A percentile compares a stretch with the other conserved stretches of the same genome.
These are phyloP conservation scores for Incumbomyces delicatus DNA, from an alignment of 2,329 filamentous ascomycete genomes.

Conservation along the genomic window DNA sequence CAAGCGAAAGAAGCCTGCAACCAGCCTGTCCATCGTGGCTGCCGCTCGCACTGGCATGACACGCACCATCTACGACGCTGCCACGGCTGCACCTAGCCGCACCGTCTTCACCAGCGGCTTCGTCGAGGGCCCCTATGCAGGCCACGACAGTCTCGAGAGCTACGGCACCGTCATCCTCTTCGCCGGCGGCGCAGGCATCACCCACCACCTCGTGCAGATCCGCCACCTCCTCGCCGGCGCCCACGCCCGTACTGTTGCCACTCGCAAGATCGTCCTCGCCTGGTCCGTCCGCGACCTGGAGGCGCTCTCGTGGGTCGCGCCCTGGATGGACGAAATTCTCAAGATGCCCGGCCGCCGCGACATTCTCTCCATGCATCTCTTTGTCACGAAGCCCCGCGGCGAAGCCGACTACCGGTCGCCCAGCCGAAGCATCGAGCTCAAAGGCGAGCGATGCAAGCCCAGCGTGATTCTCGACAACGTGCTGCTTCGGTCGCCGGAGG, in stretches of 20 bases:
- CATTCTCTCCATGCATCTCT: constrained; percentile 51
- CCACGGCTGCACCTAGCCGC: constrained; percentile 39
- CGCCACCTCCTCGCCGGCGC: constrained; percentile 48
- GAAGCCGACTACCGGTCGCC: constrained; percentile 45
- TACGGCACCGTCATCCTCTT: constrained; percentile 59
- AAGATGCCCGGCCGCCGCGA: constrained; percentile 49
- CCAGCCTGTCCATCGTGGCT: constrained; percentile 47
- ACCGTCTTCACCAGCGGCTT: constrained; percentile 45
- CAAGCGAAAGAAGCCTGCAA: constrained; percentile 25
- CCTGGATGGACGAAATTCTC: constrained; percentile 57
- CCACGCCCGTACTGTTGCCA: constrained; percentile 44
- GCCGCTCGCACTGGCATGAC: constrained; percentile 56
- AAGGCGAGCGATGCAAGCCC: constrained; percentile 48
- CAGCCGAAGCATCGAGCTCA: constrained; percentile 53
- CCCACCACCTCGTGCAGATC: constrained; percentile 53
- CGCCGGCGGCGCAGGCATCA: constrained; percentile 57
- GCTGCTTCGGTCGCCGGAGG: constrained; percentile 23
- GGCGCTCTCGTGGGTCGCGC: constrained; percentile 52
- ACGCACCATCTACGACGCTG: constrained; percentile 48
- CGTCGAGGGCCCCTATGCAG: constrained; percentile 56
- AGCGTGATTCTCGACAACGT: constrained; percentile 48
- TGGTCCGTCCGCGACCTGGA: constrained; percentile 55
- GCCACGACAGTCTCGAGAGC: constrained; percentile 47
- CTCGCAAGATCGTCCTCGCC: constrained; percentile 50
- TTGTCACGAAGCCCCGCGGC: constrained; percentile 51